Percentiles rank a stretch among this genome's conserved stretches.
Conservation (phyloP, 2,329 filamentous ascomycete genomes). For the Thielaviopsis populi region DNA sequence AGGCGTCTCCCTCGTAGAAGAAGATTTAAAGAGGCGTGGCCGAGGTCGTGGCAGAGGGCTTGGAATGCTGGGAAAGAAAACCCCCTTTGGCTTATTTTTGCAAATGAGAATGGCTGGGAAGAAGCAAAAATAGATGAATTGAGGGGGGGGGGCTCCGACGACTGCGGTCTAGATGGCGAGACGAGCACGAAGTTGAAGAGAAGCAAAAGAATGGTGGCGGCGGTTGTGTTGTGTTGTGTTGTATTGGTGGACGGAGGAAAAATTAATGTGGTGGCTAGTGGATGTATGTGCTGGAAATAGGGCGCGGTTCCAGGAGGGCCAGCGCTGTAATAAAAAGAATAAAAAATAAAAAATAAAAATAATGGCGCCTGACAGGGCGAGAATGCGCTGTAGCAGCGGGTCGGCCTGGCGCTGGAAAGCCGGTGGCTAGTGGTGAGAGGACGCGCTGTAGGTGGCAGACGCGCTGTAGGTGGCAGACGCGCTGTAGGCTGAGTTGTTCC, state of each 20-base stretch:
- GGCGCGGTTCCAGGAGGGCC: background rate
- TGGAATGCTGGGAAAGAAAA: background rate
- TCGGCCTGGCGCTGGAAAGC: background rate
- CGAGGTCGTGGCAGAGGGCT: background rate
- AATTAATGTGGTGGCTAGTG: conserved; percentile 4
- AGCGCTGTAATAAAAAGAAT: no score
- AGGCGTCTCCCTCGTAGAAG: background rate
- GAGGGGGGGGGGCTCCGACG: no score
- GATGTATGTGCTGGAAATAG: background rate
- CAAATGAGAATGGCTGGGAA: conserved; percentile 15
- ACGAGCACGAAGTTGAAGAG: background rate
- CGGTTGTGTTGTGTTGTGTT: background rate
- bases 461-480: background rate
- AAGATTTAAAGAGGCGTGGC: background rate
- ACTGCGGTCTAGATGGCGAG: background rate
- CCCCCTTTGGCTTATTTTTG: background rate
- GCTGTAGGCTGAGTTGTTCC: background rate
- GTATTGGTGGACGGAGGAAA: background rate
- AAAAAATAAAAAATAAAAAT: no score
- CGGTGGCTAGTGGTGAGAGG: background rate
- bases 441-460: background rate
- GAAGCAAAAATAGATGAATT: no score
- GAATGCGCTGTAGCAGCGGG: no score
- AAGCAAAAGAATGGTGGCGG: background rate
- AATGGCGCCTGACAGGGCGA: no score